Evolutionary conservation across 768 basidiomycete genomes (phyloP).

Genomic region (Amanita rimosa): DNA sequence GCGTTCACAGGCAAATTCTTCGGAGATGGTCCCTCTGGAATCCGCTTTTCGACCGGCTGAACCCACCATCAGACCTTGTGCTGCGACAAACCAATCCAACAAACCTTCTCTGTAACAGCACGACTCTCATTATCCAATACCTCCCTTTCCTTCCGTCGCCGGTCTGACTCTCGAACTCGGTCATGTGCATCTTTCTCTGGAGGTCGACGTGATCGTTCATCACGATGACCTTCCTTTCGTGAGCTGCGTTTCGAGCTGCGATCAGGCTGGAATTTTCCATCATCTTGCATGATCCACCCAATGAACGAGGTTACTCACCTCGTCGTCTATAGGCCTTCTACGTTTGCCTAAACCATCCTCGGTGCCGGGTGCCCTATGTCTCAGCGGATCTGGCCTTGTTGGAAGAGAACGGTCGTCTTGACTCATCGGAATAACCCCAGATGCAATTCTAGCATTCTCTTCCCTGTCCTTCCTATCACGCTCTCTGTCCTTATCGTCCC

Average conservation of each 20-base stretch:
- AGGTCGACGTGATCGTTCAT: slow-evolving; percentile 57
- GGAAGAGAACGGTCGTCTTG: slow-evolving; percentile 47
- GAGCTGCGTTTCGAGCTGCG: slow-evolving; percentile 73
- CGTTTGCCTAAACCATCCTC: slow-evolving; percentile 71
- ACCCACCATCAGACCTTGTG: not conserved
- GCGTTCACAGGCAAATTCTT: slow-evolving; percentile 7
- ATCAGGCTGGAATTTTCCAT: slow-evolving; percentile 38
- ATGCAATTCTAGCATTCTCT: slow-evolving; percentile 40
- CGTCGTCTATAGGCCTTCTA: slow-evolving; percentile 58
- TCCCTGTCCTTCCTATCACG: slow-evolving; percentile 54
- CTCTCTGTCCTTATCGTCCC: slow-evolving; percentile 31
- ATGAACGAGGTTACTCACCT: slow-evolving; percentile 34
- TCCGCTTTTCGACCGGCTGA: slow-evolving; percentile 10
- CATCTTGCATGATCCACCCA: slow-evolving; percentile 6
- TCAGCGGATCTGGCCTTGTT: slow-evolving; percentile 44
- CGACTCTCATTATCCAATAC: slow-evolving; percentile 37
- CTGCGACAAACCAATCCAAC: slow-evolving; percentile 8
- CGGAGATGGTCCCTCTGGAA: slow-evolving; percentile 10
- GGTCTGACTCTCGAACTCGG: slow-evolving; percentile 51
- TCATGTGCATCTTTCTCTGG: slow-evolving; percentile 63
- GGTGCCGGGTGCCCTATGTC: slow-evolving; percentile 37
- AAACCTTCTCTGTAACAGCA: slow-evolving; percentile 49
- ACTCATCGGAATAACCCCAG: slow-evolving; percentile 18
- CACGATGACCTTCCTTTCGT: slow-evolving; percentile 67
- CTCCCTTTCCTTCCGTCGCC: slow-evolving; percentile 61